Evolutionary conservation across 2,329 filamentous ascomycete species (phyloP), one percentile per base, ranked within the genome.

Genomic region (Dothidotthia symphoricarpi): DNA sequence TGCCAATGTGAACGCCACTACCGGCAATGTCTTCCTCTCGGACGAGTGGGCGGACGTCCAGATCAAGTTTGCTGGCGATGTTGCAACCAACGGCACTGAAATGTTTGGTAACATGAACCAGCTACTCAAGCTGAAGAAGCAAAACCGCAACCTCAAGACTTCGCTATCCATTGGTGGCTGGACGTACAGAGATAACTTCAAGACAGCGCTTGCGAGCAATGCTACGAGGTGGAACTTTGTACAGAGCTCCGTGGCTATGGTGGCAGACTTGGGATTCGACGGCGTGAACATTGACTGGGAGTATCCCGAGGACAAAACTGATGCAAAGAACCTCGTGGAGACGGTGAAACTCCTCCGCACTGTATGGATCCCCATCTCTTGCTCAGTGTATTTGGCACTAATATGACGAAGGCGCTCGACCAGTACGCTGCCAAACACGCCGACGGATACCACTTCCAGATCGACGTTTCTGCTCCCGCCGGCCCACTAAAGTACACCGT

Each of bases 151-250:
- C 35, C 69, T 94, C 40, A 94, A 93, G 68, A 75, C 83, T 2
- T 75, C 95, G 8, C 78, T 95, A 3, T 89, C 84, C 39, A 87
- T 93, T 43, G 88, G 88, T 29, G 88, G 88, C 13, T 91, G 83
- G 81, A 83, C 79, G 0, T 88, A 83, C 63, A 86, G 83, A 5
- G 63, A 75, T 61, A 94, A 95, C 70, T 95, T 96, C 68, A 72
- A 78, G 1, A 72, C 70, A 25, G 85, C 88, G 0, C 79, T 80
- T 2, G 80, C 79, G 14, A 83, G 82, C 1, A 71, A 75, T 3
- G 70, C 72, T 5, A 79, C 81, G 10, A 77, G 87, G 9, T 65
- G 70, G 40, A 75, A 51, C 2, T 93, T 94, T 59, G 86, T 85
- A 3, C 72, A 76, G 33, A 80, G 78, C 13, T 81, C 86, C 14